A percentile compares a stretch with the other conserved stretches of the same genome.
These are phyloP conservation scores for Penicillium desertorum DNA, from an alignment of 495 filamentous ascomycete species.

Conservation along the genomic window DNA sequence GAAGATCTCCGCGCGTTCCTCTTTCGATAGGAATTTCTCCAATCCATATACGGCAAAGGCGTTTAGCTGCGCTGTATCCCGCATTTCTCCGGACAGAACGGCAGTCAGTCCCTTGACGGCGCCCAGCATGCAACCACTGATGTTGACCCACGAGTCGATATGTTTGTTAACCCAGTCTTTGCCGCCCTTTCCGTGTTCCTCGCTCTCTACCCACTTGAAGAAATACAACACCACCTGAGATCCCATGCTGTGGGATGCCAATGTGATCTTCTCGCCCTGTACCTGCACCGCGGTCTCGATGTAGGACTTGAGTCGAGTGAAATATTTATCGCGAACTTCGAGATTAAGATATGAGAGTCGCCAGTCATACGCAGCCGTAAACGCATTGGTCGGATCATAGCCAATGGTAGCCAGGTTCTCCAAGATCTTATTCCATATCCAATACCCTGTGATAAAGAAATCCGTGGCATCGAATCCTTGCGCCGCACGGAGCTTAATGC, in stretches of 20 bases:
- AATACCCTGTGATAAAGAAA: conserved; percentile 80
- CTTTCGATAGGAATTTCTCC: conserved; percentile 87
- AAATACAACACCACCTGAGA: conserved; percentile 95
- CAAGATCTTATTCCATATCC: conserved; percentile 99
- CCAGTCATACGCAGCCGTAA: conserved; percentile 97
- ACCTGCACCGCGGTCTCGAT: conserved; percentile 77
- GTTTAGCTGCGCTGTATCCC: conserved; percentile 95
- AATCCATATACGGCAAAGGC: conserved; percentile 97
- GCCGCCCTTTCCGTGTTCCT: conserved; percentile 76
- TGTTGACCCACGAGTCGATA: conserved; percentile 95
- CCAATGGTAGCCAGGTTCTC: conserved; percentile 94
- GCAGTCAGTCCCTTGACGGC: conserved; percentile 90
- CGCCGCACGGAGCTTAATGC: conserved; percentile 88
- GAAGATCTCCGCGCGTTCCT: conserved; percentile 91
- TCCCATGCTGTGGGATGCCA: conserved; percentile 97
- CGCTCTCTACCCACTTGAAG: conserved; percentile 92
- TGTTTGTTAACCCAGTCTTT: conserved; percentile 85
- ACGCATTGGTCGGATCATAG: conserved; percentile 94
- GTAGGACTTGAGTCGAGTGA: conserved; percentile 81
- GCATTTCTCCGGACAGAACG: conserved; percentile 94
- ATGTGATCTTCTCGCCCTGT: conserved; percentile 71
- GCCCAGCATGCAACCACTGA: conserved; percentile 96
- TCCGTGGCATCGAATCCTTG: conserved; percentile 99
- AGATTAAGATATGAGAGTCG: conserved; percentile 88
- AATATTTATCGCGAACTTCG: conserved; percentile 89